Base-by-base conservation (phyloP, 805 yeast species). In the Suhomyces prunicola region DNA sequence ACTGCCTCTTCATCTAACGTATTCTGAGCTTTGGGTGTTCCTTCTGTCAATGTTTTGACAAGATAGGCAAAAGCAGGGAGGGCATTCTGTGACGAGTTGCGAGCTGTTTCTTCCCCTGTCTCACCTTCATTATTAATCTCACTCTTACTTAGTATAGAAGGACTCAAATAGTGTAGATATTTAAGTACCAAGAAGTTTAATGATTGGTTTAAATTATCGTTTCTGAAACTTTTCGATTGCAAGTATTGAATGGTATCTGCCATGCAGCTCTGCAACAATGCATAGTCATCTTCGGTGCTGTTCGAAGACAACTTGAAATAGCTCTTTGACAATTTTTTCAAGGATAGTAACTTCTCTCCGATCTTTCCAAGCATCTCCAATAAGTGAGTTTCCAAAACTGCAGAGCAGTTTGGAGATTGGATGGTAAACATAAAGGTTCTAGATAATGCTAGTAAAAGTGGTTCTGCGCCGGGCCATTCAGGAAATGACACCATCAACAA, bases 351-450 rank as follows among this genome's bases (percentile, higher is more conserved):
- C 39, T 71, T 73, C 2, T 80, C 74, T 0, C 88, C 91, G 24
- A 86, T 78, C 12, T 69, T 53, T 0, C 93, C 91, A n/a, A 83
- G 67, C 56, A 83, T 59, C 51, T 87, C 92, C 48, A 88, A 64
- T 3, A 82, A 73, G 55, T 75, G 76, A 0, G 84, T 71, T 54
- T 84, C 87, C 6, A 79, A 68, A 10, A 63, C 54, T 1, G 79
- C 69, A 0, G 77, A 47, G 44, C 72, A 69, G 27, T 67, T 69
- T 10, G 75, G 76, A 2, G 75, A 72, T 59, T 63, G 69, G 54
- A 78, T 70, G 1, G 74, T 62, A 19, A 57, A 58, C 48, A 84
- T 61, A 22, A 85, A 61, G 5, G 76, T 69, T 40, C 70, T 75
- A 60, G 79, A 68, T 2, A 85, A 51, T 1, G 83, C 71, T 6